Base-by-base conservation (phyloP, 2,329 filamentous ascomycete genomes). In the Ilyonectria mors-panacis region DNA sequence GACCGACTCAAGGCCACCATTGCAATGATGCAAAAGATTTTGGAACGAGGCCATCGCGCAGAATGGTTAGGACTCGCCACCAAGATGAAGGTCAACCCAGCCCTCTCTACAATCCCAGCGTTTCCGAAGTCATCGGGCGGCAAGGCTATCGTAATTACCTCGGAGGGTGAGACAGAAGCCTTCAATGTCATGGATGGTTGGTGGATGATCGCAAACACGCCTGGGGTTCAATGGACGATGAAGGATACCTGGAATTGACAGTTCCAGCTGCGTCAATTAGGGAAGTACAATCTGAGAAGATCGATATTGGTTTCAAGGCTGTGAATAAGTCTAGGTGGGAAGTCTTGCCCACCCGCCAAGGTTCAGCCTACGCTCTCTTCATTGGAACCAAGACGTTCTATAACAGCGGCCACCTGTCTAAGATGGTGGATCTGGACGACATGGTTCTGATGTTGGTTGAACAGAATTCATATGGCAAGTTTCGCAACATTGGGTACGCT, bases 51-150 rank as follows among this genome's bases (percentile, higher is more conserved):
- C 4, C 23, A 23, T 15, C 39, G 23, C 17, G 55, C 55, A 3
- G 55, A 57, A 13, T 57, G 55, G 55, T 26, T 57, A 6, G 55
- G 37, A 19, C 33, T 57, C 13, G 39, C 55, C 13, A 44, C 55
- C 9, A 35, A 19, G 10, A 57, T 45, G 15, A 37, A 47, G 12
- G 47, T 17, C n/a, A 45, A 45, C 28, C 17, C 17, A 7, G 15
- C 17, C 0, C 26, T 57, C 37, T 45, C 55, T 1, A 57, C 55
- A 1, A 45, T 57, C 4, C 55, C 55, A 6, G 26, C 19, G 17
- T 57, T 57, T 13, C 44, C 87, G 37, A 17, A 6, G 12, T 0
- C 86, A 89, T 37, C 78, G 82, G 2, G 73, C 68, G 71, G 76
- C 0, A 64, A 76, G 23, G 62, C 63, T 13, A 28, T 83, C 2